A percentile compares a stretch with the other conserved stretches of the same genome.
Conservation (phyloP, 2,329 filamentous ascomycete species). For the Aspergillus texensis region DNA sequence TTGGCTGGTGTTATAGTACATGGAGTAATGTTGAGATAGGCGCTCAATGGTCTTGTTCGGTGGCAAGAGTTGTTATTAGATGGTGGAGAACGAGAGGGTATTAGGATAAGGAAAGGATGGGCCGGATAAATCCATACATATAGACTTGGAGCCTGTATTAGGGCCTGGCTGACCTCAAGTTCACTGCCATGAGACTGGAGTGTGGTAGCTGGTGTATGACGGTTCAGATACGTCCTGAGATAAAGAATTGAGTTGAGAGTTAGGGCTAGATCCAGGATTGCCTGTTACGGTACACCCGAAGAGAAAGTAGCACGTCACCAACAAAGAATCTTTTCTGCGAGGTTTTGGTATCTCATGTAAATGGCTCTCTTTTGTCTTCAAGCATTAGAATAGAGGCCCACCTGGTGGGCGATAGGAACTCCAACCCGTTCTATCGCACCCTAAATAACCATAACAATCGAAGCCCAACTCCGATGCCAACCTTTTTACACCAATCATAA, state of each 20-base stretch:
- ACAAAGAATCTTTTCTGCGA: not conserved
- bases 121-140: too few species aligned
- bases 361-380: not conserved
- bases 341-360: not conserved
- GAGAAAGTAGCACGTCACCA: not conserved
- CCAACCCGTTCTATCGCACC: conserved; percentile 4
- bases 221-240: too few species aligned
- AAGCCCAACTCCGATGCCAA: not conserved
- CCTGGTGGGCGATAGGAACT: not conserved
- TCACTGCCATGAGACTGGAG: too few species aligned
- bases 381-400: not conserved
- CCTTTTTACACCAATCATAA: not conserved
- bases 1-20: too few species aligned
- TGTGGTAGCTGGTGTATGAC: too few species aligned
- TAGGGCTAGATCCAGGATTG: not conserved
- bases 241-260: not conserved
- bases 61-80: too few species aligned
- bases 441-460: not conserved
- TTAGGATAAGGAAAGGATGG: too few species aligned
- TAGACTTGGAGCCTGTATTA: too few species aligned
- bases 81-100: too few species aligned
- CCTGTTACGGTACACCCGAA: not conserved
- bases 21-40: too few species aligned
- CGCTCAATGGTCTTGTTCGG: too few species aligned
- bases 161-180: too few species aligned